Evolutionary conservation across 1,284 basidiomycete species (phyloP).

Genomic region (Tilletiaria anomala): DNA sequence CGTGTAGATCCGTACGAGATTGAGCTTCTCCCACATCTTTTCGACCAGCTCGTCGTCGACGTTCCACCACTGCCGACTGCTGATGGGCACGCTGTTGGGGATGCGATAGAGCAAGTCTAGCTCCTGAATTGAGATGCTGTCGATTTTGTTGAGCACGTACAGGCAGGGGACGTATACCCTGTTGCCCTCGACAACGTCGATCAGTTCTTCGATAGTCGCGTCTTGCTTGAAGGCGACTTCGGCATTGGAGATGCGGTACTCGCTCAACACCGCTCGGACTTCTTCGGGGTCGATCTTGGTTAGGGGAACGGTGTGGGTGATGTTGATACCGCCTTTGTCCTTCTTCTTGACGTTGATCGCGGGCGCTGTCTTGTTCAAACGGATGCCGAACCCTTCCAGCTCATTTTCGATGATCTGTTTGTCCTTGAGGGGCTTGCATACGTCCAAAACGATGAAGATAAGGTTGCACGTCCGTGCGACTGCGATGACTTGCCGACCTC

Average conservation of each 20-base stretch:
- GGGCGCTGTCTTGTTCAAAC: constrained; percentile 88
- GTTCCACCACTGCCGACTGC: constrained; percentile 86
- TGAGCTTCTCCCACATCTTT: constrained; percentile 39
- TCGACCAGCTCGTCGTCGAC: constrained; percentile 88
- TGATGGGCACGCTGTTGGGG: constrained; percentile 86
- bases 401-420: constrained; percentile 81
- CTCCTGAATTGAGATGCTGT: constrained; percentile 97
- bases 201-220: constrained; percentile 92
- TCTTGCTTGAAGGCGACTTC: constrained; percentile 84
- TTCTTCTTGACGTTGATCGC: constrained; percentile 66
- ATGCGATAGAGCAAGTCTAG: constrained; percentile 82
- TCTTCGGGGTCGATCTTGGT: constrained; percentile 90
- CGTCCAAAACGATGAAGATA: constrained; percentile 96
- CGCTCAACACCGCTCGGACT: constrained; percentile 86
- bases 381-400: constrained; percentile 90
- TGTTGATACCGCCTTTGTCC: constrained; percentile 63
- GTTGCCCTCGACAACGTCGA: no score
- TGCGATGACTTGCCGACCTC: constrained; percentile 87
- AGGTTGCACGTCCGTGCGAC: constrained; percentile 95
- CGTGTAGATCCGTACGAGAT: constrained; percentile 56
- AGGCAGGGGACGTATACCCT: no score
- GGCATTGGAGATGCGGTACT: constrained; percentile 76
- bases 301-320: constrained; percentile 76
- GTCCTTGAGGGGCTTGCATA: constrained; percentile 85
- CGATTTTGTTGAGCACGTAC: no score